phyloP scores from a whole-genome alignment of 257 asterid genomes.

The Nicotiana undulata region DNA sequence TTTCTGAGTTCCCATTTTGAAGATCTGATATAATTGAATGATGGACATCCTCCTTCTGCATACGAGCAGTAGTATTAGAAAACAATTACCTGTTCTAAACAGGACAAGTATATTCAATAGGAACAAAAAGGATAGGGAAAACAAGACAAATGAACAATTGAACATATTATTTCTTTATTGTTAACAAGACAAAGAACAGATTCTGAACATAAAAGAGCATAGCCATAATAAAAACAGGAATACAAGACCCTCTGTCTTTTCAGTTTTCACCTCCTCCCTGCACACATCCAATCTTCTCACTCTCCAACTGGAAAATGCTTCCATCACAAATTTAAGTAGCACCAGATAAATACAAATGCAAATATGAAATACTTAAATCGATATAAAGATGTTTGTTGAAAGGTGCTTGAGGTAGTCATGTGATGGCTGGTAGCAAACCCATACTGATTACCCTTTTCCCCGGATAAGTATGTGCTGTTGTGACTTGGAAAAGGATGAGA shows the following conservation, averaged over 20 bases:
- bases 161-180: not conserved
- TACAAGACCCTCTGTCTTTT: not conserved
- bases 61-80: constrained; percentile 1
- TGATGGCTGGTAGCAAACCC: not conserved
- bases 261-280: not conserved
- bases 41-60: constrained; percentile 99
- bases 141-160: not conserved
- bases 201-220: not conserved
- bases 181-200: not conserved
- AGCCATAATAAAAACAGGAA: not conserved
- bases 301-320: not conserved
- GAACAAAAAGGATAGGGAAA: not conserved
- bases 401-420: not conserved
- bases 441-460: not conserved
- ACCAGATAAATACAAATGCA: not conserved
- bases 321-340: not conserved
- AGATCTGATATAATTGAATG: constrained; percentile 98
- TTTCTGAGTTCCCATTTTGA: constrained; percentile 92
- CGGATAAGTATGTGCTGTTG: not conserved
- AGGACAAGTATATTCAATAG: not conserved
- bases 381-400: not conserved
- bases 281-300: not conserved
- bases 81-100: not conserved
- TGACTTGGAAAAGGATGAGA: not conserved
- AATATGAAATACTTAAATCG: not conserved